Evolutionary conservation across 768 basidiomycete species (phyloP), one percentile per base, ranked within the genome.

Genomic region (Leccinum olivaceopallidum): DNA sequence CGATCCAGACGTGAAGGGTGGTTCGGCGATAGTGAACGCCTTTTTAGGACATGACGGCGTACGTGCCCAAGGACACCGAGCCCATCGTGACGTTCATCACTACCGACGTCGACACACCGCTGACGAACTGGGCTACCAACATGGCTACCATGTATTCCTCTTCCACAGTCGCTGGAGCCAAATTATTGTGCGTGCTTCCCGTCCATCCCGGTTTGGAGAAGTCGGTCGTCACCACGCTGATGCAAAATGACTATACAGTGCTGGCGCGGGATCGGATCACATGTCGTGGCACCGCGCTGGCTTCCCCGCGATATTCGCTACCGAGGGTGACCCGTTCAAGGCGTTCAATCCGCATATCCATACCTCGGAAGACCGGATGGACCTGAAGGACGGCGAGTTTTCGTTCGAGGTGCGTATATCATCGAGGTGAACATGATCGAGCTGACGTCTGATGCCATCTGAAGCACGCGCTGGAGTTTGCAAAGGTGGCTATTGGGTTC

Each of bases 401-500:
- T 80, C 77, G 13, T 75, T 73, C 66, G 72, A 78, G 64, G 74
- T 71, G 36, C 30, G 51, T 20, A 28, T 36, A 2, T 28, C 20
- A 47, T 47, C n/a, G 12, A 47, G 20, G 10, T n/a, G 42, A n/a
- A 20, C 12, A 13, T 37, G 36, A 30, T 12, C 14, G 22, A 54
- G 22, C 36, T 54, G 36, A 54, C 20, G 22, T 26, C 32, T 20
- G 52, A 53, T 32, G 4, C n/a, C 10, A 22, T 30, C 20, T 12
- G 9, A 26, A 53, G 52, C 52, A 53, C 52, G 52, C 52, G 6
- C 32, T 83, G 24, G 82, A 86, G 69, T 87, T 87, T 65, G 80
- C 83, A 26, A 86, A 86, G 72, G 75, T 87, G 20, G 82, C 77
- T 18, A 77, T 85, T 13, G 84, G 82, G 1, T 86, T 84, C 60